Conservation (phyloP, 2,329 filamentous ascomycete species). For the Incumbomyces lentus region DNA sequence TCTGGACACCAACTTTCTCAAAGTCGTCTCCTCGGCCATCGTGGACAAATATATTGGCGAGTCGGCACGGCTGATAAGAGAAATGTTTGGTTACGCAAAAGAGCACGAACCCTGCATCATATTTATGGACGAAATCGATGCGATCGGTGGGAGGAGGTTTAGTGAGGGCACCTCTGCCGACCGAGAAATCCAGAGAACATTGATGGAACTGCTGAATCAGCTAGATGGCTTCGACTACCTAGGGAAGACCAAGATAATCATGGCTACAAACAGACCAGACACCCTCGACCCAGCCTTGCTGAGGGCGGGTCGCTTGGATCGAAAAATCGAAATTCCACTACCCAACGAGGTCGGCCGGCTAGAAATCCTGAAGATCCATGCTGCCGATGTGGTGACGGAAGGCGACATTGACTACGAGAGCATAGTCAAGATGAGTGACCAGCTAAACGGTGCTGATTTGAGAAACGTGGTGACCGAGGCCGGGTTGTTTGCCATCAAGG, state of each 20-base stretch:
- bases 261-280: conserved; percentile 96
- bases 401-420: conserved; percentile 98
- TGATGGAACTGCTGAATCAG: conserved; percentile 98
- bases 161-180: conserved; percentile 96
- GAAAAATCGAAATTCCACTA: conserved; percentile 95
- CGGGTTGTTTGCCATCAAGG: conserved; percentile 95
- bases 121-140: conserved; percentile 99
- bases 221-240: conserved; percentile 98
- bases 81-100: conserved; percentile 99
- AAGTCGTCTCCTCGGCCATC: conserved; percentile 98
- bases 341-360: conserved; percentile 93
- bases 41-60: conserved; percentile 99
- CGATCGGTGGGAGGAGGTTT: conserved; percentile 92
- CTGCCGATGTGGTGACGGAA: conserved; percentile 72
- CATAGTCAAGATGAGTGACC: conserved; percentile 99
- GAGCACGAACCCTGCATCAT: conserved; percentile 99
- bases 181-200: conserved; percentile 92
- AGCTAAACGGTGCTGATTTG: conserved; percentile 92
- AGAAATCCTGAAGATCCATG: conserved; percentile 97
- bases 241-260: conserved; percentile 99
- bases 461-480: conserved; percentile 97
- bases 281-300: conserved; percentile 89
- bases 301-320: conserved; percentile 82
- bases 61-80: conserved; percentile 88
- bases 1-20: conserved; percentile 95